Evolutionary conservation across 129 eudicot species (phyloP).

Genomic region (Deinandra increscens): DNA sequence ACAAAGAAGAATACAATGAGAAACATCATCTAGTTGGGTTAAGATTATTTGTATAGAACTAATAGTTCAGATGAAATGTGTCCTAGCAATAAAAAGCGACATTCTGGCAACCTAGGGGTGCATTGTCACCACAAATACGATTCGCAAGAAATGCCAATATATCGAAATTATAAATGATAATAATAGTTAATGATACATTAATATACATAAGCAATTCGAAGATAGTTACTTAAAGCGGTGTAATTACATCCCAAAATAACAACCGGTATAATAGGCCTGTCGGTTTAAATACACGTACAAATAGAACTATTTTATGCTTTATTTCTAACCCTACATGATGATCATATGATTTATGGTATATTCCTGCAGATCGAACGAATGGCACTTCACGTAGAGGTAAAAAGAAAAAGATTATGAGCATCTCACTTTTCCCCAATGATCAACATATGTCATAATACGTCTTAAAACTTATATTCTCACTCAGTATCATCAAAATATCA

Average conservation of each 20-base stretch:
- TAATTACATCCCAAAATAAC: not conserved
- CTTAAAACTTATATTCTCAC: not conserved
- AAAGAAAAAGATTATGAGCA: not conserved
- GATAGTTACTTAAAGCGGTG: not conserved
- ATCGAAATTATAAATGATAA: not conserved
- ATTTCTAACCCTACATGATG: constrained; percentile 4
- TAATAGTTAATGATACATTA: not conserved
- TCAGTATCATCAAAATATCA: not conserved
- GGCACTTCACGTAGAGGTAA: not conserved
- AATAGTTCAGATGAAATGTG: constrained; percentile 1
- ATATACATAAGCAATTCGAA: not conserved
- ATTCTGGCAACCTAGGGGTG: constrained; percentile 4
- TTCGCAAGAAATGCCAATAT: not conserved
- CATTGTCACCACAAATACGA: constrained; percentile 5
- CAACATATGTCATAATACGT: not conserved
- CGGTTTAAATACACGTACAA: not conserved
- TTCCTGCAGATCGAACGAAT: not conserved
- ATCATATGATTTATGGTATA: not conserved
- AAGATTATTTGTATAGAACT: not conserved
- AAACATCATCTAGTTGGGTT: not conserved
- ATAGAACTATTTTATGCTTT: not conserved
- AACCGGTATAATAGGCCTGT: not conserved
- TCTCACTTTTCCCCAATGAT: constrained; percentile 5
- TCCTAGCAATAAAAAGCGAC: constrained; percentile 1
- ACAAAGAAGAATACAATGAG: not conserved